Evolutionary conservation across 441 rosid species (phyloP), one percentile per base, ranked within the genome.

Genomic region (Viola pubescens): DNA sequence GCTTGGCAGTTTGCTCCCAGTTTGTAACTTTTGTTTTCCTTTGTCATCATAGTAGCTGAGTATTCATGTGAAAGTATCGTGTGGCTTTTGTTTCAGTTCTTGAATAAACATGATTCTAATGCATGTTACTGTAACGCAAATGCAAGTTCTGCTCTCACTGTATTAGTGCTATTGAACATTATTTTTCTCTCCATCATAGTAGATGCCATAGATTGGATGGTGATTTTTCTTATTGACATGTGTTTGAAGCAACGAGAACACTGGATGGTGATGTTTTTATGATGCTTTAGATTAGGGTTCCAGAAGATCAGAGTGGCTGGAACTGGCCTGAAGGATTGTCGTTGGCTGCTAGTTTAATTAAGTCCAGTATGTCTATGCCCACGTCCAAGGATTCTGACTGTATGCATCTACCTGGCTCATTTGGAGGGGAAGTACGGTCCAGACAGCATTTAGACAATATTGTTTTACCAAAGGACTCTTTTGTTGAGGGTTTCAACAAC

Each of bases 241-340:
- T 80, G 66, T 72, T 72, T 80, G 87, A 78, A 80, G 87, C 82
- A 77, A 74, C 77, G 68, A 75, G 80, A 82, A 76, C 81, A 56
- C 81, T 77, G 82, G 87, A 76, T 82, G 87, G 87, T 82, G 82
- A 82, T 73, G 81, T 80, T 82, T 82, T 78, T 80, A 56, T 82
- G 87, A 76, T 82, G 79, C 75, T 82, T 78, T 82, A 82, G 87
- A 77, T 79, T 60, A 80, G 84, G 87, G 73, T 80, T 74, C 78
- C 79, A 34, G 85, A 78, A 70, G 87, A 82, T 74, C 77, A 70
- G 60, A 72, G 70, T 71, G 84, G 85, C 70, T 80, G 85, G 87
- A 80, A 78, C 73, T 82, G 87, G 87, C 78, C 81, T 70, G 81
- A 79, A 74, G 84, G 79, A 61, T 72, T 77, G 4, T 61, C 81